These are phyloP conservation scores for Moringa oleifera DNA, from an alignment of 345 rosid genomes.

Conservation along the genomic window DNA sequence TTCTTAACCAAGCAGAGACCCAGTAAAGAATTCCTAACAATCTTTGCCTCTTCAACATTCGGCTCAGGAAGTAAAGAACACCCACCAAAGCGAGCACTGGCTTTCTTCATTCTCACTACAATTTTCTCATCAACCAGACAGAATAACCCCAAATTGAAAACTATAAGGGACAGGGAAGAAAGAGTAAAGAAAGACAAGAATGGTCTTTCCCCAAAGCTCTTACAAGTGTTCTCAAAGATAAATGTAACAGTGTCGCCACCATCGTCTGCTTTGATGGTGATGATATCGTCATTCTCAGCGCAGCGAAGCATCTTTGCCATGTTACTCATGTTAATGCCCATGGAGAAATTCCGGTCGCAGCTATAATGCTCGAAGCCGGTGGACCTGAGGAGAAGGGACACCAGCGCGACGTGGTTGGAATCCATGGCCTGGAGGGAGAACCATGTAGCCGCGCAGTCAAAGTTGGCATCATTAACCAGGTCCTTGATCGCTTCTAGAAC, in stretches of 20 bases:
- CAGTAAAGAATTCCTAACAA: too few species aligned
- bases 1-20: not conserved
- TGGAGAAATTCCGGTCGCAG: slow-evolving; percentile 87
- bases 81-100: not conserved
- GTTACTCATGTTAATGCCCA: slow-evolving; percentile 94
- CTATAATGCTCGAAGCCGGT: slow-evolving; percentile 37
- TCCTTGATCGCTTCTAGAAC: slow-evolving; percentile 7
- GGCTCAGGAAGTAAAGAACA: not conserved
- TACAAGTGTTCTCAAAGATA: slow-evolving; percentile 98
- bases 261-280: slow-evolving; percentile 95
- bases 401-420: not conserved
- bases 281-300: slow-evolving; percentile 93
- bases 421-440: not conserved
- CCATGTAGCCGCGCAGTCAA: slow-evolving; percentile 2
- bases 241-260: slow-evolving; percentile 95
- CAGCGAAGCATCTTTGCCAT: slow-evolving; percentile 95
- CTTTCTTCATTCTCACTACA: not conserved
- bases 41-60: too few species aligned
- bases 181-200: too few species aligned
- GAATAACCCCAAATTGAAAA: not conserved
- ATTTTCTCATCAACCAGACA: not conserved
- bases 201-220: slow-evolving; percentile 10
- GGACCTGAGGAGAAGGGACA: not conserved
- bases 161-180: not conserved
- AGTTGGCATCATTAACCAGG: slow-evolving; percentile 8